phyloP scores from a whole-genome alignment of 371 early-diverging fungal species.

The Mortierella sp. region DNA sequence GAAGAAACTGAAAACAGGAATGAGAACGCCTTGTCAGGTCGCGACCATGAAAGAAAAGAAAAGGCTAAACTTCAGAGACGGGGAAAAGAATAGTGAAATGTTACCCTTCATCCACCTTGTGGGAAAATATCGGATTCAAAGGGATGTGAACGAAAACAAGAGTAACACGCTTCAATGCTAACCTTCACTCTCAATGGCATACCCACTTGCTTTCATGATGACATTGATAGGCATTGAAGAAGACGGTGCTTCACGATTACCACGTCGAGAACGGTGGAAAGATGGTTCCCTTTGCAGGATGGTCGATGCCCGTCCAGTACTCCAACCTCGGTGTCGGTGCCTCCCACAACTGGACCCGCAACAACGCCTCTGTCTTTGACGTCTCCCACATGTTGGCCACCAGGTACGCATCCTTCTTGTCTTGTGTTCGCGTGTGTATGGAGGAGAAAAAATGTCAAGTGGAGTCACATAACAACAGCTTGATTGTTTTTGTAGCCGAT shows the following conservation, averaged over 20 bases:
- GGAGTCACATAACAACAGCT: too few relatives aligned
- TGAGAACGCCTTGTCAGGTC: neutral
- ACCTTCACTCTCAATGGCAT: neutral
- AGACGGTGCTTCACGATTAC: conserved; percentile 93
- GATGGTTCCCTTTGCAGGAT: conserved; percentile 98
- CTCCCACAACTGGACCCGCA: conserved; percentile 92
- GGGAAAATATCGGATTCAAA: neutral
- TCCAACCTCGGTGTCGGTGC: conserved; percentile 83
- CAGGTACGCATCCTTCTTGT: conserved; percentile 62
- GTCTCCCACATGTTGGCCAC: conserved; percentile 99
- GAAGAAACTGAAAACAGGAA: neutral
- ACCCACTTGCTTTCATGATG: too few relatives aligned
- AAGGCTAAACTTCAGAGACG: neutral
- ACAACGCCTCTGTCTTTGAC: conserved; percentile 95
- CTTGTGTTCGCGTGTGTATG: neutral
- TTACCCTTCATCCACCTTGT: neutral
- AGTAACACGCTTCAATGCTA: neutral
- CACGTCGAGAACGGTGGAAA: conserved; percentile 93
- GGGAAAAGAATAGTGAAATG: neutral
- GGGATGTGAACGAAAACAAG: neutral
- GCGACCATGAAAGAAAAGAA: neutral
- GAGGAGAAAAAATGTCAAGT: too few relatives aligned
- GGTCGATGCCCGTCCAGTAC: conserved; percentile 97
- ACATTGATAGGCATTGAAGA: conserved; percentile 65
- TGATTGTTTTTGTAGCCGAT: conserved; percentile 5